Percentiles rank a stretch among this genome's conserved stretches.
These are phyloP conservation scores for Venturiaceae sp. DNA, from an alignment of 2,329 filamentous ascomycete species.

Conservation along the genomic window DNA sequence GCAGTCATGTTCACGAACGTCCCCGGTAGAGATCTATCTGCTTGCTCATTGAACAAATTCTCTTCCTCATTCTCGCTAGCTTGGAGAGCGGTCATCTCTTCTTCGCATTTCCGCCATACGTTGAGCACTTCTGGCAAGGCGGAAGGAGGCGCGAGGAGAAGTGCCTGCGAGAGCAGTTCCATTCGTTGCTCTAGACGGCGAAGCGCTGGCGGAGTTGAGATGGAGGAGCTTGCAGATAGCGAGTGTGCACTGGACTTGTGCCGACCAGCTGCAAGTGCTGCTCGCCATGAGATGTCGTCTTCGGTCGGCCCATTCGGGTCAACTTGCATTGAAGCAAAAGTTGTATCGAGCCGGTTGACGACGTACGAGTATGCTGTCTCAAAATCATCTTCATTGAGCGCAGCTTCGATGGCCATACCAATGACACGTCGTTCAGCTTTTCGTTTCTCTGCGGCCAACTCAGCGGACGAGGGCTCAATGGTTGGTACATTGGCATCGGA, in stretches of 20 bases:
- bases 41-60: conserved; percentile 58
- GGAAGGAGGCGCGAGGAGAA: conserved; percentile 60
- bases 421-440: conserved; percentile 57
- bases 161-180: conserved; percentile 66
- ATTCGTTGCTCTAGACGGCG: conserved; percentile 71
- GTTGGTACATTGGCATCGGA: conserved; percentile 15
- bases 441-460: conserved; percentile 17
- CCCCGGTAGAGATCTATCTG: conserved; percentile 28
- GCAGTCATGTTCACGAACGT: conserved; percentile 28
- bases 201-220: conserved; percentile 37
- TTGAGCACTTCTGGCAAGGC: conserved; percentile 67
- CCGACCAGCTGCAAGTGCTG: conserved; percentile 68
- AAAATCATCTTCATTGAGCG: conserved; percentile 67
- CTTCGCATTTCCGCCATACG: conserved; percentile 67
- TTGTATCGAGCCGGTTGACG: conserved; percentile 51
- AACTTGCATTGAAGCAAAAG: conserved; percentile 16
- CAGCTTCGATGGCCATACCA: conserved; percentile 72
- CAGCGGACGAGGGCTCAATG: conserved; percentile 19
- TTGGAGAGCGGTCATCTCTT: conserved; percentile 60
- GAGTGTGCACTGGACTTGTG: conserved; percentile 40
- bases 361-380: conserved; percentile 83
- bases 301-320: conserved; percentile 12
- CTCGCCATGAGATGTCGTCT: conserved; percentile 63
- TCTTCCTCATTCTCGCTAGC: conserved; percentile 59
- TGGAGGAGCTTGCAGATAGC: conserved; percentile 23